Evolutionary conservation across 352 stramenopile genomes (phyloP), one percentile per base, ranked within the genome.

Genomic region (Phytophthora foliorum): DNA sequence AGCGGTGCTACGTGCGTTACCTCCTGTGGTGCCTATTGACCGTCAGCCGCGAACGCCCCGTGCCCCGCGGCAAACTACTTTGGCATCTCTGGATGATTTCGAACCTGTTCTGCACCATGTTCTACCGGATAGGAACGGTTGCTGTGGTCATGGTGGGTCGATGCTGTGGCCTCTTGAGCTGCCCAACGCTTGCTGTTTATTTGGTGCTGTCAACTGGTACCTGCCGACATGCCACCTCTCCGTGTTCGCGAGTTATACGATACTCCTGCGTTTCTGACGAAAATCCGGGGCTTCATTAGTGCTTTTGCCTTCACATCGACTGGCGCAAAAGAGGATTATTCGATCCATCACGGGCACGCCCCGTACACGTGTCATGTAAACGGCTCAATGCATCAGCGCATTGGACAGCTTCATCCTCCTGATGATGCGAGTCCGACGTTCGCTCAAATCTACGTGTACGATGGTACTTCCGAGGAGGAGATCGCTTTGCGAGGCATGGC

Each of bases 401-500:
- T 41, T 17, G 46, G 46, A 6, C 46, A 54, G 27, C 14, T 54
- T 4, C 46, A 39, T 25, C 46, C 46, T 13, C 46, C 46, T 10
- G 6, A 38, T 0, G 46, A 17, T 22, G 24, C 46, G 6, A 49
- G 2, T 14, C 42, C 42, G 24, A 19, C n/a, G 17, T 54, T 54
- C 16, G 46, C 46, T 14, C 46, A 41, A 8, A 54, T 54, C n/a
- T 54, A 54, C 46, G n/a, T 54, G 13, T 54, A 54, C 46, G 46
- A 54, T 17, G 46, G 46, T 10, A 17, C n/a, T 21, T 25, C 24
- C 3, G 25, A 54, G 9, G 25, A 27, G 4, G 13, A 54, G 11
- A 24, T 54, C 8, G 46, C 46, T n/a, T n/a, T n/a, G n/a, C n/a
- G n/a, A n/a, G n/a, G 46, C 9, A 52, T 32, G 24, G 27, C 25